These are phyloP conservation scores for Haplosporangium gracile DNA, from an alignment of 192 early-diverging fungal genomes.

Conservation along the genomic window DNA sequence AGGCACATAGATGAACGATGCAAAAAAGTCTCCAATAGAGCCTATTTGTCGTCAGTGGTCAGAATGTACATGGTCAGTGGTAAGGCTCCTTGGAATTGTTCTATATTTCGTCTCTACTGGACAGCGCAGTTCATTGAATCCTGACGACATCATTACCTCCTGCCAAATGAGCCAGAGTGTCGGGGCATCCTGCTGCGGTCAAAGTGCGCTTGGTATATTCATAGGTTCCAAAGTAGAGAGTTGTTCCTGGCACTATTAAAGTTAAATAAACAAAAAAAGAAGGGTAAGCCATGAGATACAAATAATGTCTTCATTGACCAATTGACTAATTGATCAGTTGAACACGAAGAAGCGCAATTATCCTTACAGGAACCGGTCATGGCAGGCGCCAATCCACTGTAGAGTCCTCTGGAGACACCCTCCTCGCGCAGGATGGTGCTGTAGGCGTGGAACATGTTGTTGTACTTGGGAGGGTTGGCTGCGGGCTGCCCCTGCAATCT, in stretches of 20 bases:
- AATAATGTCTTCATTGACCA: neutral
- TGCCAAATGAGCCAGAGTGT: constrained; percentile 64
- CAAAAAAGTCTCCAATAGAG: constrained; percentile 67
- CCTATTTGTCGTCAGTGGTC: constrained; percentile 15
- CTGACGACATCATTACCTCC: constrained; percentile 47
- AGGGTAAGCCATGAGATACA: neutral
- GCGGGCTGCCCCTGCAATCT: constrained; percentile 67
- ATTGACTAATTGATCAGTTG: neutral
- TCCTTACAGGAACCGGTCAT: constrained; percentile 62
- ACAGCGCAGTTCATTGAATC: neutral
- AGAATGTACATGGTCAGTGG: neutral
- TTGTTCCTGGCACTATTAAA: constrained; percentile 66
- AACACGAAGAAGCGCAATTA: neutral
- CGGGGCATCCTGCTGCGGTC: constrained; percentile 61
- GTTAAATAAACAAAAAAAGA: neutral
- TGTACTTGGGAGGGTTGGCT: constrained; percentile 61
- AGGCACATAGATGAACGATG: constrained; percentile 70
- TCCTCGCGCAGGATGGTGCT: constrained; percentile 67
- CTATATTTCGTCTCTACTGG: neutral
- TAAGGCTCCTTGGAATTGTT: neutral
- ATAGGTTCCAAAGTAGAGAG: constrained; percentile 70
- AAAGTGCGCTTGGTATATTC: constrained; percentile 69
- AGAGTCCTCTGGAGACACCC: constrained; percentile 64
- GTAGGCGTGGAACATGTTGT: constrained; percentile 71
- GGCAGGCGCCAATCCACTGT: constrained; percentile 68